Evolutionary conservation across 805 yeast genomes (phyloP).

Genomic region (Kodamaea fukazawae): DNA sequence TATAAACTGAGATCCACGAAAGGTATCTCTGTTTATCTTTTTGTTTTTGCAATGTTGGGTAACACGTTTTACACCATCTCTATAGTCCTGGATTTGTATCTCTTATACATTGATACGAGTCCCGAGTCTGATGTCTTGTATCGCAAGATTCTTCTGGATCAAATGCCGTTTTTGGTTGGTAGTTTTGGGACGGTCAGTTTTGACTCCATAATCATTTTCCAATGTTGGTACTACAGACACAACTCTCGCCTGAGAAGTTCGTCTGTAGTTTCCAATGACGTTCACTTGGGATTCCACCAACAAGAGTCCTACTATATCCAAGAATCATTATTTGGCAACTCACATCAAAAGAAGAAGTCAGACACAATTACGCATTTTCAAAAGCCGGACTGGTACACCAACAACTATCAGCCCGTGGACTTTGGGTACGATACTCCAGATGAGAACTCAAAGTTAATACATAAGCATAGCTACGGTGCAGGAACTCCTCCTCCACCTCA

Average conservation of each 20-base stretch:
- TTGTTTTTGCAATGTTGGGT: constrained; percentile 36
- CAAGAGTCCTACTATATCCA: not conserved
- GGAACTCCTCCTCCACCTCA: constrained; percentile 7
- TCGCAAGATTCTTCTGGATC: constrained; percentile 40
- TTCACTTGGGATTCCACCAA: not conserved
- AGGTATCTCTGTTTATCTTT: constrained; percentile 35
- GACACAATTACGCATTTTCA: constrained; percentile 21
- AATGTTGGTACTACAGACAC: constrained; percentile 25
- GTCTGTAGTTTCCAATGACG: not conserved
- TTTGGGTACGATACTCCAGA: constrained; percentile 1
- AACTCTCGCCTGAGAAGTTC: not conserved
- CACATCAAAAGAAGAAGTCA: not conserved
- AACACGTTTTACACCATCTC: constrained; percentile 35
- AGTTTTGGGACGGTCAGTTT: constrained; percentile 41
- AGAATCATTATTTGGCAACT: constrained; percentile 1
- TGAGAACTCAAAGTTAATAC: constrained; percentile 10
- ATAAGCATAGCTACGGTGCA: not conserved
- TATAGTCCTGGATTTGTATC: constrained; percentile 27
- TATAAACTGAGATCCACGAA: constrained; percentile 27
- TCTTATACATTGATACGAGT: constrained; percentile 15
- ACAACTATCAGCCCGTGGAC: constrained; percentile 11
- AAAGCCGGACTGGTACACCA: constrained; percentile 41
- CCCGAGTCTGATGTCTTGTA: constrained; percentile 7
- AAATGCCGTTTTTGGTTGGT: constrained; percentile 80
- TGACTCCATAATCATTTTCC: constrained; percentile 33